Evolutionary conservation across 1,139 yeast species (phyloP), one percentile per base, ranked within the genome.

Genomic region (Casaregolazyma suthepensis): DNA sequence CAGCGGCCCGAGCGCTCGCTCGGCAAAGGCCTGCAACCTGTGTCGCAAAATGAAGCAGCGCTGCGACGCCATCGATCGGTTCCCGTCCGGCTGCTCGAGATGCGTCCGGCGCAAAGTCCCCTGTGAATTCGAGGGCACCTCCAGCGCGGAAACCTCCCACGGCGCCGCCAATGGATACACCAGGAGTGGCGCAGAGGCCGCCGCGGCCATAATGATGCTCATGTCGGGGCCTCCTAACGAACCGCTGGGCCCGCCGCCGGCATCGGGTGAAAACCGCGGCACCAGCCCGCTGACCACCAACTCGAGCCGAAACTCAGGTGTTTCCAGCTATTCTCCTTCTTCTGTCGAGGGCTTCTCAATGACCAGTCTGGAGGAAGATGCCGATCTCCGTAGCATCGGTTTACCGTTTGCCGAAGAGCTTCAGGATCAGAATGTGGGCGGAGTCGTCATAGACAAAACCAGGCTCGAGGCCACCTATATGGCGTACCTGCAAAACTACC

Each of bases 31-130:
- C 12, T 61, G 64, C 45, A 57, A 58, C 10, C 49, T 54, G 9
- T 61, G 64, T 49, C 57, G 64, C 20, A 54, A 52, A 46, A 57
- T 57, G 56, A 61, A 61, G 54, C 58, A 56, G 50, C 59, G 59
- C 17, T 61, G 64, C 50, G 63, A 61, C 37, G 63, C 62, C 5
- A 50, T 61, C 23, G 56, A 49, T 3, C 51, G 55, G 26, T 61
- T 61, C 51, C 64, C 64, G 1, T 51, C 54, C 42, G 55, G 61
- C 13, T 61, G 64, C 48, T 48, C 61, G 9, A 54, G 57, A 42
- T 61, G 64, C 45, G 48, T 48, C 6, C 54, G 54, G 20, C 48
- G 44, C 35, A 51, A 49, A 12, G 52, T 51, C 15, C 53, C 52
- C 10, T 61, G 63, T 45, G 59, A 60, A 40, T 53, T 61, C 23